Evolutionary conservation across 2,329 filamentous ascomycete genomes (phyloP).

Genomic region (Calonectria henricotiae): DNA sequence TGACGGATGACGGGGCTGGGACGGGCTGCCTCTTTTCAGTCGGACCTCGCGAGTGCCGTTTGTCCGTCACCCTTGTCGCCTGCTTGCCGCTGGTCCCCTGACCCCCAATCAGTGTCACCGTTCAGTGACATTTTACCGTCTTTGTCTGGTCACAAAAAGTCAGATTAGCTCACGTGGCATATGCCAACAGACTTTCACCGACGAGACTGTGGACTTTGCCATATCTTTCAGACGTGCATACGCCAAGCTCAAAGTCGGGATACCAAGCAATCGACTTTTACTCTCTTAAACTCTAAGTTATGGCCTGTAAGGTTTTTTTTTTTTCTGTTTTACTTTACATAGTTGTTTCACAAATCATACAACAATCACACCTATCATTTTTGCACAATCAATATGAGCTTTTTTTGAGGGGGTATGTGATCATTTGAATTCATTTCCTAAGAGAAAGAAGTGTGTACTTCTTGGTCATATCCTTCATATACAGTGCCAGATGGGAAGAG

Average conservation of each 20-base stretch:
- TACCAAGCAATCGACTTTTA: not conserved
- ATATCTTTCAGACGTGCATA: slow-evolving; percentile 14
- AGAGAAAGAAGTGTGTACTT: slow-evolving; percentile 13
- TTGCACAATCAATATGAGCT: slow-evolving; percentile 10
- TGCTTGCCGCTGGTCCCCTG: not conserved
- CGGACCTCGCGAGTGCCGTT: not conserved
- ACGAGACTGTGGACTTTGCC: not conserved
- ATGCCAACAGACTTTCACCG: slow-evolving; percentile 12
- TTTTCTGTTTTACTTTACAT: not conserved
- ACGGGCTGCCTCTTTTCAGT: slow-evolving; percentile 33
- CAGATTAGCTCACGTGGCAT: slow-evolving; percentile 21
- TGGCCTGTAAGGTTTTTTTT: not conserved
- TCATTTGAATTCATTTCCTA: slow-evolving; percentile 25
- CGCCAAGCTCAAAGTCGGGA: not conserved
- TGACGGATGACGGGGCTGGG: slow-evolving; percentile 6
- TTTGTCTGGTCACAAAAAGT: slow-evolving; percentile 5
- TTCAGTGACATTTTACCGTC: slow-evolving; percentile 5
- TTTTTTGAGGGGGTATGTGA: slow-evolving; percentile 5
- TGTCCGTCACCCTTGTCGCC: slow-evolving; percentile 1
- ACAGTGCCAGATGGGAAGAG: slow-evolving; percentile 27
- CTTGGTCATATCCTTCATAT: slow-evolving; percentile 31
- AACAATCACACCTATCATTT: not conserved
- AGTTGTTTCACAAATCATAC: not conserved
- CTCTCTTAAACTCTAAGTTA: slow-evolving; percentile 6
- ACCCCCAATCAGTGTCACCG: slow-evolving; percentile 20